Evolutionary conservation across 2,329 filamentous ascomycete species (phyloP).

Genomic region (Penicillium hesseltinei): DNA sequence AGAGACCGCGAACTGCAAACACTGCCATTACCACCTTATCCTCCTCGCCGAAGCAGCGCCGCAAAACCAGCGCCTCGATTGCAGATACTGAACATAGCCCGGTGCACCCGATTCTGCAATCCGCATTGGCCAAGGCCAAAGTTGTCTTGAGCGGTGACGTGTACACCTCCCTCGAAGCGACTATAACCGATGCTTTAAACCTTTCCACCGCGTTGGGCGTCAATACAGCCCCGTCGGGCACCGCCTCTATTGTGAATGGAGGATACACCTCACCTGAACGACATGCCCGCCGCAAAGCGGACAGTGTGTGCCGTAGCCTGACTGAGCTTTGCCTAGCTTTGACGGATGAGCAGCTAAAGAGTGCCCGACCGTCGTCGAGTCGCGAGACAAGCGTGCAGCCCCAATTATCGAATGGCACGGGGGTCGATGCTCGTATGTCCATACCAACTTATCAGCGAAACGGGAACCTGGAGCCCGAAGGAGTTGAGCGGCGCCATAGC

Average conservation of each 20-base stretch:
- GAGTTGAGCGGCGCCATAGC: conserved; percentile 26
- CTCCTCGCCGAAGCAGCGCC: conserved; percentile 75
- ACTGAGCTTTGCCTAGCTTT: conserved; percentile 90
- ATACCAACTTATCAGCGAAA: conserved; percentile 38
- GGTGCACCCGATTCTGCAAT: conserved; percentile 73
- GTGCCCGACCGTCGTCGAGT: conserved; percentile 29
- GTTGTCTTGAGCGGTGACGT: conserved; percentile 66
- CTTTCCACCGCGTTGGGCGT: conserved; percentile 76
- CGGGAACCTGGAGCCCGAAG: conserved; percentile 41
- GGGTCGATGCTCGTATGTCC: conserved; percentile 28
- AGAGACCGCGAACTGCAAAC: conserved; percentile 84
- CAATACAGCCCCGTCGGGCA: conserved; percentile 59
- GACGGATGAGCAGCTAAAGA: conserved; percentile 55
- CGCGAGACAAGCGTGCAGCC: conserved; percentile 25
- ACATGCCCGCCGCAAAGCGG: conserved; percentile 82
- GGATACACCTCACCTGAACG: conserved; percentile 62
- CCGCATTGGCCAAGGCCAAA: conserved; percentile 77
- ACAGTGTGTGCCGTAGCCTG: conserved; percentile 86
- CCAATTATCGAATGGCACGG: conserved; percentile 25
- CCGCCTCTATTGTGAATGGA: conserved; percentile 38
- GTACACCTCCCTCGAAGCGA: conserved; percentile 75
- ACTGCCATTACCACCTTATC: conserved; percentile 90
- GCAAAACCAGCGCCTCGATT: conserved; percentile 48
- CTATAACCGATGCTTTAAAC: conserved; percentile 75
- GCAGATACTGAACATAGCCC: conserved; percentile 49